A percentile compares a stretch with the other conserved stretches of the same genome.
phyloP scores from a whole-genome alignment of 2,329 filamentous ascomycete species.

The Leptographium wingfieldii region DNA sequence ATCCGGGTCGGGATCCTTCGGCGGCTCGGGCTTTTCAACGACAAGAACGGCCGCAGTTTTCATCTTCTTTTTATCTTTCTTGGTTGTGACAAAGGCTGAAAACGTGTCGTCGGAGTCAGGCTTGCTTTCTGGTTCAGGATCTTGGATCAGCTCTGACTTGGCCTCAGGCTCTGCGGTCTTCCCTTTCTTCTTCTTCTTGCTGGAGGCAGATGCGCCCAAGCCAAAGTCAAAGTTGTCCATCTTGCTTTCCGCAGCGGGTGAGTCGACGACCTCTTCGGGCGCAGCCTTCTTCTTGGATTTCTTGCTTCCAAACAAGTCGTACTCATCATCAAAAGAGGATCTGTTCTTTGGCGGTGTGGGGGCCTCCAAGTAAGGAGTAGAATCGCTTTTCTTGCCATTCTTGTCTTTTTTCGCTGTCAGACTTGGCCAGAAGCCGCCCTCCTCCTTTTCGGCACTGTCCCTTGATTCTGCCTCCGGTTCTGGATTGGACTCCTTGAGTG shows the following conservation, averaged over 20 bases:
- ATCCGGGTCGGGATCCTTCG: slow-evolving; percentile 1
- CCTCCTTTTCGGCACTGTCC: slow-evolving; percentile 2
- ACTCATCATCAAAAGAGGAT: slow-evolving; percentile 6
- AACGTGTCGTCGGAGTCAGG: slow-evolving; percentile 11
- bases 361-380: background rate
- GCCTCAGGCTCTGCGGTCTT: slow-evolving; percentile 8
- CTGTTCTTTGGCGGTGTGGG: background rate
- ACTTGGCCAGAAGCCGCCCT: slow-evolving; percentile 5
- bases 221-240: slow-evolving; percentile 16
- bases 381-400: slow-evolving; percentile 17
- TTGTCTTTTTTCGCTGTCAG: slow-evolving; percentile 28
- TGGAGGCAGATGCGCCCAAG: slow-evolving; percentile 14
- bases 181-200: slow-evolving; percentile 15
- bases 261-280: slow-evolving; percentile 7
- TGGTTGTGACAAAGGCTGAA: slow-evolving; percentile 17
- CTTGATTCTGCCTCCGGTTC: slow-evolving; percentile 9
- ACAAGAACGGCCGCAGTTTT: slow-evolving; percentile 5
- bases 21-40: slow-evolving; percentile 10
- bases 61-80: slow-evolving; percentile 25
- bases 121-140: background rate
- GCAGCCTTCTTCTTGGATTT: slow-evolving; percentile 10
- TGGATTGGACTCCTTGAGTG: slow-evolving; percentile 4
- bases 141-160: background rate
- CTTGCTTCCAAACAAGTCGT: slow-evolving; percentile 6
- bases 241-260: slow-evolving; percentile 8